These are phyloP conservation scores for Physaria fendleri DNA, from an alignment of 345 rosid species.

Conservation along the genomic window DNA sequence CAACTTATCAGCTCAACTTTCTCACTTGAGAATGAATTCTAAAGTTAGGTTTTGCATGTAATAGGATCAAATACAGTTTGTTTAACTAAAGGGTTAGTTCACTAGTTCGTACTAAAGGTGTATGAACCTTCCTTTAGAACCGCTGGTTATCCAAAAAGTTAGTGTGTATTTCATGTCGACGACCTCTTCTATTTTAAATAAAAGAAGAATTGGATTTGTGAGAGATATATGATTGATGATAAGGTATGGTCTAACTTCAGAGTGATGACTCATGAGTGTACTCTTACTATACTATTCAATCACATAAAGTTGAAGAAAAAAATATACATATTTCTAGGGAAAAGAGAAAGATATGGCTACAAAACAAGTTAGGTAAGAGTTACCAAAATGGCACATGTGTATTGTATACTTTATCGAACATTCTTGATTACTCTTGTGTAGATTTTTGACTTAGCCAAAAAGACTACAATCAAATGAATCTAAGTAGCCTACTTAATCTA, in stretches of 20 bases:
- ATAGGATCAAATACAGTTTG: too few species aligned
- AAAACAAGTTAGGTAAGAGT: neutral
- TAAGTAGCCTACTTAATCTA: too few species aligned
- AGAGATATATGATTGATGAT: slow-evolving; percentile 8
- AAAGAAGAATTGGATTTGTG: neutral
- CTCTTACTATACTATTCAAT: neutral
- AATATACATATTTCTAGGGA: slow-evolving; percentile 10
- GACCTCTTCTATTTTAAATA: slow-evolving; percentile 13
- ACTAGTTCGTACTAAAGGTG: too few species aligned
- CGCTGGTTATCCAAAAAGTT: too few species aligned
- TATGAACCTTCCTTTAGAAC: too few species aligned
- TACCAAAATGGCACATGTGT: slow-evolving; percentile 15
- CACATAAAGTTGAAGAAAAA: neutral
- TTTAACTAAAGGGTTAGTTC: too few species aligned
- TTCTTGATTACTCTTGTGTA: neutral
- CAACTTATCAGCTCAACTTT: neutral
- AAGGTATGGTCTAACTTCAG: neutral
- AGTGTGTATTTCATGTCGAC: slow-evolving; percentile 4
- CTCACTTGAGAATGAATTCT: neutral
- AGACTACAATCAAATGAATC: neutral
- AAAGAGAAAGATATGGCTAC: slow-evolving; percentile 5
- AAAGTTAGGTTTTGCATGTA: neutral
- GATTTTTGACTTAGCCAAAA: neutral
- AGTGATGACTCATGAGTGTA: neutral
- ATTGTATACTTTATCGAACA: neutral